A percentile compares a stretch with the other conserved stretches of the same genome.
Evolutionary conservation across 106 monocot genomes (phyloP).

Genomic region (Hemerocallis citrina): DNA sequence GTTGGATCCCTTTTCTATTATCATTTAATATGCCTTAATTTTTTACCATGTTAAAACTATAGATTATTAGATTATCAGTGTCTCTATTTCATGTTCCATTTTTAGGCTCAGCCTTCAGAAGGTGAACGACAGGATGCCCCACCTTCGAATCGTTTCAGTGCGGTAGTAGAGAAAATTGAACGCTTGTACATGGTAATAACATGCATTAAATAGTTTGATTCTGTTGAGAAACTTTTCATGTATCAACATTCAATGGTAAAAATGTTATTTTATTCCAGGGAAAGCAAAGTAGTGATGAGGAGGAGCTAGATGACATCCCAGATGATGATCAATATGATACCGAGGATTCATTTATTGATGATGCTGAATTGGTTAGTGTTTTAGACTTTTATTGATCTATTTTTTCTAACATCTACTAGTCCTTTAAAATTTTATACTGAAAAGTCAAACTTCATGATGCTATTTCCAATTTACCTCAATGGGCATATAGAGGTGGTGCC

Average conservation of each 20-base stretch:
- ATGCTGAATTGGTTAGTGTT: slow-evolving; percentile 82
- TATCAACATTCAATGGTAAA: background rate
- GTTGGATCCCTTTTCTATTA: too few species aligned
- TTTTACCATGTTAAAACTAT: too few species aligned
- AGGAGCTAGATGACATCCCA: slow-evolving; percentile 69
- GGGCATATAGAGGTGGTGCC: background rate
- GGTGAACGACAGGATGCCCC: slow-evolving; percentile 57
- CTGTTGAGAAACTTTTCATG: background rate
- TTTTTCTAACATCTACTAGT: background rate
- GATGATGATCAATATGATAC: slow-evolving; percentile 99
- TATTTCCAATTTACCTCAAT: background rate
- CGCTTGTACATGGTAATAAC: slow-evolving; percentile 78
- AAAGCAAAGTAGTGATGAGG: slow-evolving; percentile 93
- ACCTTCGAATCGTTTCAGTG: slow-evolving; percentile 71
- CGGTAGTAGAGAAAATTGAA: slow-evolving; percentile 99
- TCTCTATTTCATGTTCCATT: background rate
- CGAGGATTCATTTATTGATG: slow-evolving; percentile 98
- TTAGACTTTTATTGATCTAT: slow-evolving; percentile 3
- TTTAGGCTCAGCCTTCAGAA: slow-evolving; percentile 40
- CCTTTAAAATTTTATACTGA: background rate
- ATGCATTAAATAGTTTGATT: slow-evolving; percentile 2
- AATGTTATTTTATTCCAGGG: slow-evolving; percentile 37
- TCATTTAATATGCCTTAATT: too few species aligned
- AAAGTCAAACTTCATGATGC: background rate
- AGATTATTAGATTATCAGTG: background rate